Percentiles rank a stretch among this genome's conserved stretches.
Evolutionary conservation across 1,284 basidiomycete species (phyloP).

Genomic region (Ceratobasidium sp.): DNA sequence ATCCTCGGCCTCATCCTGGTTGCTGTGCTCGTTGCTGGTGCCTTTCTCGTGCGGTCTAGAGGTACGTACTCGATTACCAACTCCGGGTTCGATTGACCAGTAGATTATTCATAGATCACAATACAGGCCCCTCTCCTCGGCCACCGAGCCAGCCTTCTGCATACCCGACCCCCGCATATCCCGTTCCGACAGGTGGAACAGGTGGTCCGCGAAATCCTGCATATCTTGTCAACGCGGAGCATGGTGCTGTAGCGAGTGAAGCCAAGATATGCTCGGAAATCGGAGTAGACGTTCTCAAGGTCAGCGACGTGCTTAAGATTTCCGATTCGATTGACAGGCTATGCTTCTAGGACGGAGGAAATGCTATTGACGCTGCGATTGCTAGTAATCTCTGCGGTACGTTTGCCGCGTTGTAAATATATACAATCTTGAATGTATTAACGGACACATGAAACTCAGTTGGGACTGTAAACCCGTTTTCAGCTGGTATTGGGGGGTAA

Average conservation of each 20-base stretch:
- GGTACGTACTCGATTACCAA: neutral
- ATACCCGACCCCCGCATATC: slow-evolving; percentile 36
- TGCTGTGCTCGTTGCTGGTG: slow-evolving; percentile 43
- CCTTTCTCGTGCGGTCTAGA: slow-evolving; percentile 37
- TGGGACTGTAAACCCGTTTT: slow-evolving; percentile 90
- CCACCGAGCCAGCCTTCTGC: slow-evolving; percentile 42
- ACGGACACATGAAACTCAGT: slow-evolving; percentile 46
- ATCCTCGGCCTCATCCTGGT: slow-evolving; percentile 39
- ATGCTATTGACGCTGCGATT: slow-evolving; percentile 89
- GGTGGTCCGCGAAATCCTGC: slow-evolving; percentile 64
- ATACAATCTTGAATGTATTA: neutral
- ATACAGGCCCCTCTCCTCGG: slow-evolving; percentile 49
- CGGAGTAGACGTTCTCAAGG: slow-evolving; percentile 74
- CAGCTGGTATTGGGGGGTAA: slow-evolving; percentile 53
- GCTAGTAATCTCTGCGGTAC: slow-evolving; percentile 74
- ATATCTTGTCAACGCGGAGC: slow-evolving; percentile 71
- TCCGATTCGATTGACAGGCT: neutral
- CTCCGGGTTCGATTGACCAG: neutral
- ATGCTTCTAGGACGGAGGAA: slow-evolving; percentile 70
- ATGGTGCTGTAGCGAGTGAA: slow-evolving; percentile 89
- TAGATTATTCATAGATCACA: slow-evolving; percentile 48
- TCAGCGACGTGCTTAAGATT: neutral
- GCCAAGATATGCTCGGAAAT: slow-evolving; percentile 84
- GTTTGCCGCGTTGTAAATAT: slow-evolving; percentile 3
- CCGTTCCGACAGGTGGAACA: slow-evolving; percentile 39